These are phyloP conservation scores for Paramecium biaurelia DNA, from an alignment of 73 alveolate genomes.

Conservation along the genomic window DNA sequence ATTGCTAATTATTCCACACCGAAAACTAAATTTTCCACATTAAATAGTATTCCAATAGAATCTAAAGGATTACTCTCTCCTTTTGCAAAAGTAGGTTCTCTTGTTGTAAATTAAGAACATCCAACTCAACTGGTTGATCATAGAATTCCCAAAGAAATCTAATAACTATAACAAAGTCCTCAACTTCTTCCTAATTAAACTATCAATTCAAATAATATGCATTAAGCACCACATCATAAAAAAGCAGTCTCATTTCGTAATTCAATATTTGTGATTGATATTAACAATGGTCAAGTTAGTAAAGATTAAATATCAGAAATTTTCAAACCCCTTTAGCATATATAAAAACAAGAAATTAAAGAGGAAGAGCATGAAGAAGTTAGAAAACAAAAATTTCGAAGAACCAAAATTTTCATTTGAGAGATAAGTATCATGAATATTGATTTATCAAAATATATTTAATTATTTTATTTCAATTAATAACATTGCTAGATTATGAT, in stretches of 20 bases:
- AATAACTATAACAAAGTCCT: background rate
- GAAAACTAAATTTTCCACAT: background rate
- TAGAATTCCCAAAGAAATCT: background rate
- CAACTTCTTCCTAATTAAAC: background rate
- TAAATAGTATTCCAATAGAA: background rate
- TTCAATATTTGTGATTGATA: background rate
- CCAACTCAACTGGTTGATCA: background rate
- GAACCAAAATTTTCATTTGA: background rate
- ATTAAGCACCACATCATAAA: background rate
- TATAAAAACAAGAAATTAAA: background rate
- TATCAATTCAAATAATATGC: background rate
- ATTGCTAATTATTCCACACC: background rate
- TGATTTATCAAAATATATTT: background rate
- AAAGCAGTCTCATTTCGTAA: background rate
- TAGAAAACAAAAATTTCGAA: background rate
- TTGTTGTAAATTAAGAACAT: background rate
- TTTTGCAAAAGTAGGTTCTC: background rate
- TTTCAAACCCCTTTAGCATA: background rate
- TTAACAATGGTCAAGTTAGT: background rate
- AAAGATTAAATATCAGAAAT: background rate
- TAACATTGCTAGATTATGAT: background rate
- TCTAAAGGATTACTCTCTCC: background rate
- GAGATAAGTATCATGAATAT: background rate
- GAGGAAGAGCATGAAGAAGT: background rate
- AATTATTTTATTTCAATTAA: background rate